phyloP scores from a whole-genome alignment of 2,329 filamentous ascomycete species.

The Aspergillus felis region DNA sequence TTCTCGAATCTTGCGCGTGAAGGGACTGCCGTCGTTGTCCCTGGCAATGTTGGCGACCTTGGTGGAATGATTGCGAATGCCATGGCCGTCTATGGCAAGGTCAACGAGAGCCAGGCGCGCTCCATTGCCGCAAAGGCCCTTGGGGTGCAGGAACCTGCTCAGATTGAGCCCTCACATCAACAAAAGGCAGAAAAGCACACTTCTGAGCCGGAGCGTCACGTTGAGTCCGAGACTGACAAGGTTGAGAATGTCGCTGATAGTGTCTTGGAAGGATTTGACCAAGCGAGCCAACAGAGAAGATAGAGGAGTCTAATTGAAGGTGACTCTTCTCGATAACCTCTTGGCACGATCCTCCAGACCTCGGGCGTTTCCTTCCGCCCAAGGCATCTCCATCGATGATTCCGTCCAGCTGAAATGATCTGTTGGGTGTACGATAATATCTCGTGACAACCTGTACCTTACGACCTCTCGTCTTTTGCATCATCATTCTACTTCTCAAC shows the following conservation, averaged over 20 bases:
- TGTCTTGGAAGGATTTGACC: slow-evolving; percentile 49
- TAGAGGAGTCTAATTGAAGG: slow-evolving; percentile 10
- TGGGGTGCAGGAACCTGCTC: slow-evolving; percentile 20
- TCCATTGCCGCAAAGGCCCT: slow-evolving; percentile 48
- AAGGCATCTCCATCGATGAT: background rate
- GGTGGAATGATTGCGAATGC: slow-evolving; percentile 95
- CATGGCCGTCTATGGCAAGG: slow-evolving; percentile 91
- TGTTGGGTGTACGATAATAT: background rate
- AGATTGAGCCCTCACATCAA: slow-evolving; percentile 7
- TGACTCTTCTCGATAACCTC: background rate
- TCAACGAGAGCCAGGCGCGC: slow-evolving; percentile 74
- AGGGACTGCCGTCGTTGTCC: slow-evolving; percentile 91
- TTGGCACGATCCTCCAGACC: background rate
- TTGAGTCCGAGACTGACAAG: slow-evolving; percentile 18
- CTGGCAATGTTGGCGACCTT: slow-evolving; percentile 94
- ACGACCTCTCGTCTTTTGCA: background rate
- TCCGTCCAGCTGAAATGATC: background rate
- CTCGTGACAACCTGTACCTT: background rate
- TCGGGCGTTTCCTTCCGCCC: background rate
- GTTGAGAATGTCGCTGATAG: slow-evolving; percentile 43
- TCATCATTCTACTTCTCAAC: background rate
- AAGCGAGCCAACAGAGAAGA: slow-evolving; percentile 32
- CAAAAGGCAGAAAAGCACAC: slow-evolving; percentile 28
- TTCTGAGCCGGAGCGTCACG: slow-evolving; percentile 14
- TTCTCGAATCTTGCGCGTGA: slow-evolving; percentile 91